Evolutionary conservation across 805 yeast species (phyloP).

Genomic region (Saturnispora diversa): DNA sequence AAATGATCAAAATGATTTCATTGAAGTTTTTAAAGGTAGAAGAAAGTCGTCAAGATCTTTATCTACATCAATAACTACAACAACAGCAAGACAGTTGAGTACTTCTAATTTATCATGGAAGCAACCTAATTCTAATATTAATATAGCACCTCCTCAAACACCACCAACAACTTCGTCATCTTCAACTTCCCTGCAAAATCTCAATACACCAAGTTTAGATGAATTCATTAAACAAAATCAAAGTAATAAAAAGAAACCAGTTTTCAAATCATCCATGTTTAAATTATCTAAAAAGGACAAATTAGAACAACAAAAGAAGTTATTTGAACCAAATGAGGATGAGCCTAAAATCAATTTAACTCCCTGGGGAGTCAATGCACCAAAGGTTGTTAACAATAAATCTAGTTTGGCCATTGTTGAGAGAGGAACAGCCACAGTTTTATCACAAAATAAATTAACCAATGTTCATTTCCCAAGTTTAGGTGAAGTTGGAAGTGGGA

Average conservation of each 20-base stretch:
- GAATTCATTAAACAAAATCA: constrained; percentile 3
- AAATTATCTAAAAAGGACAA: constrained; percentile 19
- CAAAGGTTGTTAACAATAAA: constrained; percentile 12
- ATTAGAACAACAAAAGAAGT: constrained; percentile 7
- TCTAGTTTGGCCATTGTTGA: constrained; percentile 5
- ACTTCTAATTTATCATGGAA: too few species aligned
- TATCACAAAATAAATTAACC: constrained; percentile 37
- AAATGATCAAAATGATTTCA: constrained; percentile 25
- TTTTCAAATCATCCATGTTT: constrained; percentile 5
- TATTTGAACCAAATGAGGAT: constrained; percentile 7
- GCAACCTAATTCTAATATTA: background rate
- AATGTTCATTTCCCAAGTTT: constrained; percentile 19
- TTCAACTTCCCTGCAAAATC: too few species aligned
- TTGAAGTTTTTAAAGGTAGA: constrained; percentile 29
- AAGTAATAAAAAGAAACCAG: constrained; percentile 2
- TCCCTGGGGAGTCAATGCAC: constrained; percentile 13
- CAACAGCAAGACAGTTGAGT: background rate
- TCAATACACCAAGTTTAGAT: constrained; percentile 5
- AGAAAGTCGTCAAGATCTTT: constrained; percentile 20
- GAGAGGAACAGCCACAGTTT: constrained; percentile 14
- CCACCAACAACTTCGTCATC: constrained; percentile 1
- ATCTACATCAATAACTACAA: background rate
- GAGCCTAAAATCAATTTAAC: constrained; percentile 4
- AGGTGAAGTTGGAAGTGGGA: constrained; percentile 11
- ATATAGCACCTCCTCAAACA: background rate